Evolutionary conservation across 208 protist species (phyloP).

Genomic region (Paratrypanosoma confusum): DNA sequence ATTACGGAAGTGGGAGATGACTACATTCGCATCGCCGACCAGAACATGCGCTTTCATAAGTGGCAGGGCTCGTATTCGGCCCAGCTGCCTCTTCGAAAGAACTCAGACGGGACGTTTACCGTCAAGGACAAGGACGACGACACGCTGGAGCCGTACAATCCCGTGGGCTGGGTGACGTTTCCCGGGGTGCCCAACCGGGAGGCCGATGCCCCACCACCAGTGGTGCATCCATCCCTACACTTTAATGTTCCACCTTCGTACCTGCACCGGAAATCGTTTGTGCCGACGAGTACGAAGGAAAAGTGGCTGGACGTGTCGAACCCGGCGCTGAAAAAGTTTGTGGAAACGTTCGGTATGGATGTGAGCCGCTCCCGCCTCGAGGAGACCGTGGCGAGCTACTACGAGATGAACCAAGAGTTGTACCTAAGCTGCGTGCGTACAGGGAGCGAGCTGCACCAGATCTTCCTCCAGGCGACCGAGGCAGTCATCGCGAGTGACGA

Average conservation of each 20-base stretch:
- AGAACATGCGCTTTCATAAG: slow-evolving; percentile 80
- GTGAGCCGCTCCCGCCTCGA: slow-evolving; percentile 41
- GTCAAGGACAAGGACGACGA: slow-evolving; percentile 44
- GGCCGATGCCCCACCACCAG: slow-evolving; percentile 19
- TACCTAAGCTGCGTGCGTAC: slow-evolving; percentile 45
- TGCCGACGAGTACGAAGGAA: slow-evolving; percentile 21
- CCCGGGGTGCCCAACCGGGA: slow-evolving; percentile 50
- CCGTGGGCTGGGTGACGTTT: slow-evolving; percentile 79
- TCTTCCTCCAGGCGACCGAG: slow-evolving; percentile 82
- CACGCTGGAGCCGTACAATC: slow-evolving; percentile 24
- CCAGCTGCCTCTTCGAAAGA: slow-evolving; percentile 36
- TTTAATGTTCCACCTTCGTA: slow-evolving; percentile 33
- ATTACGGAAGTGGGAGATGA: slow-evolving; percentile 81
- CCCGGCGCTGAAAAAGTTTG: slow-evolving; percentile 63
- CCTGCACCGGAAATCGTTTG: slow-evolving; percentile 44
- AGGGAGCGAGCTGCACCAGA: slow-evolving; percentile 56
- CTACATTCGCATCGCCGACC: slow-evolving; percentile 74
- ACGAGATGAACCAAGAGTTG: slow-evolving; percentile 69
- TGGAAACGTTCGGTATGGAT: slow-evolving; percentile 69
- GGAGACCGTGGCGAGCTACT: slow-evolving; percentile 65
- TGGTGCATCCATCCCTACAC: slow-evolving; percentile 49
- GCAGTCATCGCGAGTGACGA: slow-evolving; percentile 68
- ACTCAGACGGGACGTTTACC: slow-evolving; percentile 37
- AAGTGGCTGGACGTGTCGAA: slow-evolving; percentile 75
- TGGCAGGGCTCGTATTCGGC: slow-evolving; percentile 52